Percentiles rank a stretch among this genome's conserved stretches.
Evolutionary conservation across 78 protist species (phyloP).

Genomic region (Dictyostelium intermedium): DNA sequence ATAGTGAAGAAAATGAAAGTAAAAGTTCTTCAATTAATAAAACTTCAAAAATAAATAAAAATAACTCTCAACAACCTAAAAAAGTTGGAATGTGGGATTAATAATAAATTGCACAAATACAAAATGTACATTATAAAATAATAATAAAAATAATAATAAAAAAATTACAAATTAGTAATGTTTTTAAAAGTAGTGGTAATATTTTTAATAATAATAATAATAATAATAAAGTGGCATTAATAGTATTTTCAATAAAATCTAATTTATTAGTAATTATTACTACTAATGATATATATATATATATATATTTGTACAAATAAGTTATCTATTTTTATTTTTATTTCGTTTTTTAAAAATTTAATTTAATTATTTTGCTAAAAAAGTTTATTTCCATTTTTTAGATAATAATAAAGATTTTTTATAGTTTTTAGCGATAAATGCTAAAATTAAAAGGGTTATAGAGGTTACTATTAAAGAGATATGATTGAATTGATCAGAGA

Average conservation of each 20-base stretch:
- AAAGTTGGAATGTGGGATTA: slow-evolving; percentile 18
- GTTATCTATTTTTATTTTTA: background rate
- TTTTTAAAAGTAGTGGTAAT: too few species aligned
- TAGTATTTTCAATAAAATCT: too few species aligned
- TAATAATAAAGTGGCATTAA: too few species aligned
- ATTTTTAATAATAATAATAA: too few species aligned
- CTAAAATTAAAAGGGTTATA: background rate
- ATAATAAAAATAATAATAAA: too few species aligned
- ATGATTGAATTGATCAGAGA: slow-evolving; percentile 41
- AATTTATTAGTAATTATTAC: too few species aligned
- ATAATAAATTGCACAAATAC: background rate
- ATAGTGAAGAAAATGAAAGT: slow-evolving; percentile 1
- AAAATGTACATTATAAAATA: too few species aligned
- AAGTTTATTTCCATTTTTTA: slow-evolving; percentile 62
- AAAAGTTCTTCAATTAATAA: background rate
- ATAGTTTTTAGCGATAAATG: slow-evolving; percentile 2
- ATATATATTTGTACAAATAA: too few species aligned
- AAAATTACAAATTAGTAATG: too few species aligned
- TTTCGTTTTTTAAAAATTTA: background rate
- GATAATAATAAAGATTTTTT: background rate
- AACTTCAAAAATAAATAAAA: background rate
- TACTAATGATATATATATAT: too few species aligned
- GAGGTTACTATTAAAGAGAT: slow-evolving; percentile 36
- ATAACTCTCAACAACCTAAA: background rate
- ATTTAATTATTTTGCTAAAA: background rate